These are phyloP conservation scores for Cryphonectria nitschkei DNA, from an alignment of 2,329 filamentous ascomycete genomes.

Conservation along the genomic window DNA sequence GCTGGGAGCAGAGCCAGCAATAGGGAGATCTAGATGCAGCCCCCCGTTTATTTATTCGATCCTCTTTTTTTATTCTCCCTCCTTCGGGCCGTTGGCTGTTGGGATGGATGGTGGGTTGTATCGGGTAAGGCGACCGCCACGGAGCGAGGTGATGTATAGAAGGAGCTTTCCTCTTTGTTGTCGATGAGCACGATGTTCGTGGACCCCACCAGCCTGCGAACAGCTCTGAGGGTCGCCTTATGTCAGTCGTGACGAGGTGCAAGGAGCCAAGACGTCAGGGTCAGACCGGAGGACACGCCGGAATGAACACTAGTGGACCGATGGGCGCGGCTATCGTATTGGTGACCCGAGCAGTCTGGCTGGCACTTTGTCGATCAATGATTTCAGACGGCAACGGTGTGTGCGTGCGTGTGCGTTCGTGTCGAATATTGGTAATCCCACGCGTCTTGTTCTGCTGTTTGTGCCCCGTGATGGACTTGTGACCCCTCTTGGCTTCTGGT, in stretches of 20 bases:
- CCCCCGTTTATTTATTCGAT: not conserved
- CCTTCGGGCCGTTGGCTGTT: not conserved
- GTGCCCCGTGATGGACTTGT: not conserved
- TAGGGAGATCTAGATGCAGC: not conserved
- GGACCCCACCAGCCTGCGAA: not conserved
- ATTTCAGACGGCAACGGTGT: not conserved
- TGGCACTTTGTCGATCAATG: not conserved
- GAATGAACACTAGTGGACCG: not conserved
- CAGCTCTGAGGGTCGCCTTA: not conserved
- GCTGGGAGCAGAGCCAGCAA: not conserved
- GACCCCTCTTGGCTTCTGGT: not conserved
- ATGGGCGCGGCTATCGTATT: not conserved
- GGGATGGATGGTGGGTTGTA: not conserved
- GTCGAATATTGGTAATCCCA: not conserved
- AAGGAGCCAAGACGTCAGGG: not conserved
- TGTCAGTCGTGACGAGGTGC: not conserved
- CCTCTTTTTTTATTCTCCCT: not conserved
- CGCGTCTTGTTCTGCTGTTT: not conserved
- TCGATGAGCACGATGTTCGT: not conserved
- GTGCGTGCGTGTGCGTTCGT: not conserved
- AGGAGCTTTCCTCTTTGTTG: not conserved
- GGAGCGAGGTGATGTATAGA: not conserved
- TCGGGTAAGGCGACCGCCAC: no score
- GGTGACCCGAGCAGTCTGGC: not conserved
- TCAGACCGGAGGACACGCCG: not conserved